These are phyloP conservation scores for Amorphotheca resinae DNA, from an alignment of 495 filamentous ascomycete species.

Conservation along the genomic window DNA sequence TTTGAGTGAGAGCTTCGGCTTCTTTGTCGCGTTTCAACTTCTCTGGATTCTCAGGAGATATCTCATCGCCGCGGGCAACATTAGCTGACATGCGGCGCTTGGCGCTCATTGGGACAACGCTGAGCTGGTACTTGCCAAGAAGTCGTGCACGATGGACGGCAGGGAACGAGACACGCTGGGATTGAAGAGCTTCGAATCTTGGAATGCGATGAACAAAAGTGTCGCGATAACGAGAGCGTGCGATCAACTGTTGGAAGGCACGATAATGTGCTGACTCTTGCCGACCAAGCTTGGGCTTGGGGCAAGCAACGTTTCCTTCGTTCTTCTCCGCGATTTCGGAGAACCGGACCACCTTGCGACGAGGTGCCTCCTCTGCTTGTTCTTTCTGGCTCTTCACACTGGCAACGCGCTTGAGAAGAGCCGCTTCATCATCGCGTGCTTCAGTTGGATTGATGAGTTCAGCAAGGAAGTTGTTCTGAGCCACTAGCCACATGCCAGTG, in stretches of 20 bases:
- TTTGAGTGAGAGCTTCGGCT: constrained; percentile 62
- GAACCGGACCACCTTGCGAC: constrained; percentile 71
- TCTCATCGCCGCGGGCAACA: constrained; percentile 43
- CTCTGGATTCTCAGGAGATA: constrained; percentile 40
- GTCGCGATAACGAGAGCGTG: constrained; percentile 48
- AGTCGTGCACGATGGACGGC: constrained; percentile 58
- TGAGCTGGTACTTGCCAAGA: constrained; percentile 61
- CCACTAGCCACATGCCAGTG: constrained; percentile 68
- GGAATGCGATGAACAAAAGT: constrained; percentile 71
- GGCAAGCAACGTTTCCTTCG: constrained; percentile 26
- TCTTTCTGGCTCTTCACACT: constrained; percentile 14
- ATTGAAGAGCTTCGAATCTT: constrained; percentile 81
- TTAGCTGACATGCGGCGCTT: constrained; percentile 47
- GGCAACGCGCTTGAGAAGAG: constrained; percentile 16
- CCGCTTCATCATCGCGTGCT: constrained; percentile 28
- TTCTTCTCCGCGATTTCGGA: constrained; percentile 37
- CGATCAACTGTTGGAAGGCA: constrained; percentile 62
- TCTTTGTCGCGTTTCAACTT: constrained; percentile 64
- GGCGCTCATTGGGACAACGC: constrained; percentile 39
- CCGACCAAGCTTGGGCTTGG: constrained; percentile 33
- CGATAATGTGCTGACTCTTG: constrained; percentile 84
- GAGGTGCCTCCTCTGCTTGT: constrained; percentile 8
- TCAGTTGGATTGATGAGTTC: constrained; percentile 55
- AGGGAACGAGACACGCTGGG: constrained; percentile 55
- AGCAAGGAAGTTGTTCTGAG: constrained; percentile 65